Base-by-base conservation (phyloP, 108 stramenopile species). In the Cyclotella baltica region DNA sequence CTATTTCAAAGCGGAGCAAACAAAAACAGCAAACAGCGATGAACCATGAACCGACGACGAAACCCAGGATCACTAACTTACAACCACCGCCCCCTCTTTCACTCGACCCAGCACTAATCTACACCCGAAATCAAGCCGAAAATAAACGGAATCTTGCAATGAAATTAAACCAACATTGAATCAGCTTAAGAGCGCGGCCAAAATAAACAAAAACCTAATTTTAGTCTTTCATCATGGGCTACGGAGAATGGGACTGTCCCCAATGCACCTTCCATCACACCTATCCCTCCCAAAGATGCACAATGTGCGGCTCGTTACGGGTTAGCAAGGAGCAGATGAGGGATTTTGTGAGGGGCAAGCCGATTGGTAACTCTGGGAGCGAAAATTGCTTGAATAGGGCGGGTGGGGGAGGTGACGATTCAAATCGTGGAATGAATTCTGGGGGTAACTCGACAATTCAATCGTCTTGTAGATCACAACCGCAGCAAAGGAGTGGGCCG, bases 271-370 rank as follows among this genome's bases (percentile, higher is more conserved):
- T 79, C 69, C 71, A 43, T 16, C 95, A 96, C 64, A 63, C 57
- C 51, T 68, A 78, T 36, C 85, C 74, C 22, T 67, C 59, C 18
- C 67, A 84, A 6, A 84, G 95, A 70, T 96, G 95, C 75, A 69
- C 65, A 69, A 96, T 96, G 95, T 96, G 94, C 82, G 57, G 71
- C 25, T 76, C 86, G 2, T 70, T 93, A 11, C 81, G 90, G 20
- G 81, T 82, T 1, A 57, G 79, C 20, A 63, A 70, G 25, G 51
- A 83, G 56, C 81, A 90, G 76, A 89, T 93, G 90, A 57, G 75
- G 22, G 83, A 84, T 40, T 91, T 88, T 79, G 80, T 89, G 25
- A 15, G 40, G 38, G 86, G 87, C 0, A 77, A 76, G 30, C 57
- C 30, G 11, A 10, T 23, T 6, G 10, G n/a, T 35, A 46, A 28